Percentiles rank a stretch among this genome's conserved stretches.
These are phyloP conservation scores for Thalassiosira livingstoniorum DNA, from an alignment of 352 stramenopile species.

Conservation along the genomic window DNA sequence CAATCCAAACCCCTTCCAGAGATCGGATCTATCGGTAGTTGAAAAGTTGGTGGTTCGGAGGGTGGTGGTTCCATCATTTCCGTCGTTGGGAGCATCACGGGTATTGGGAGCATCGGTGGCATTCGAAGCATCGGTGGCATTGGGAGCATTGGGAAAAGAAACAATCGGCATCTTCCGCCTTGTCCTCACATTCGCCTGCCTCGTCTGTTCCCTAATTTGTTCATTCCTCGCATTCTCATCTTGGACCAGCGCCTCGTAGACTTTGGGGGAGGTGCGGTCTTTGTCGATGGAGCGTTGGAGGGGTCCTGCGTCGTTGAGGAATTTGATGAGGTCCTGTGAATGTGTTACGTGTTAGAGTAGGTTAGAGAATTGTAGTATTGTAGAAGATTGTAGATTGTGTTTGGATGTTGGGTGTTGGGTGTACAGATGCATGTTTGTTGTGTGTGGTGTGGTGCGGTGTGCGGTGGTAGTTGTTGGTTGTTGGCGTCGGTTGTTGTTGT, in stretches of 20 bases:
- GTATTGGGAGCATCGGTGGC: not conserved
- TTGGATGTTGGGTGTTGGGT: not conserved
- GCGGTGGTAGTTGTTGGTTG: not conserved
- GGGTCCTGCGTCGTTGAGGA: conserved; percentile 54
- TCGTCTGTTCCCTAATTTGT: conserved; percentile 17
- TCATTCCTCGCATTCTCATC: conserved; percentile 28
- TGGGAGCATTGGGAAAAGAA: not conserved
- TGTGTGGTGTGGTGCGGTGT: not conserved
- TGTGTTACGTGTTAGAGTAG: not conserved
- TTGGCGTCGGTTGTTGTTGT: not conserved
- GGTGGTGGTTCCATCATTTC: conserved; percentile 45
- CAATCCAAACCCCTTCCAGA: conserved; percentile 22
- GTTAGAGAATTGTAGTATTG: not conserved
- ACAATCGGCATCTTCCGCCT: conserved; percentile 33
- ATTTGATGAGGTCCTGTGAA: conserved; percentile 51
- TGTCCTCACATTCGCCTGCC: conserved; percentile 29
- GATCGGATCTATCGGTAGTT: conserved; percentile 25
- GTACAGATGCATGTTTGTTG: not conserved
- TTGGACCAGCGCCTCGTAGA: conserved; percentile 47
- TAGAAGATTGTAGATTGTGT: not conserved
- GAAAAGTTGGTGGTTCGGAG: conserved; percentile 58
- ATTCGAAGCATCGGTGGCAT: not conserved
- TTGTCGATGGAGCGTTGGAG: conserved; percentile 44
- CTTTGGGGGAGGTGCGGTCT: conserved; percentile 49
- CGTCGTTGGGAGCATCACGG: not conserved